Base-by-base conservation (phyloP, 1,284 basidiomycete genomes). In the Rhizoctonia solani region DNA sequence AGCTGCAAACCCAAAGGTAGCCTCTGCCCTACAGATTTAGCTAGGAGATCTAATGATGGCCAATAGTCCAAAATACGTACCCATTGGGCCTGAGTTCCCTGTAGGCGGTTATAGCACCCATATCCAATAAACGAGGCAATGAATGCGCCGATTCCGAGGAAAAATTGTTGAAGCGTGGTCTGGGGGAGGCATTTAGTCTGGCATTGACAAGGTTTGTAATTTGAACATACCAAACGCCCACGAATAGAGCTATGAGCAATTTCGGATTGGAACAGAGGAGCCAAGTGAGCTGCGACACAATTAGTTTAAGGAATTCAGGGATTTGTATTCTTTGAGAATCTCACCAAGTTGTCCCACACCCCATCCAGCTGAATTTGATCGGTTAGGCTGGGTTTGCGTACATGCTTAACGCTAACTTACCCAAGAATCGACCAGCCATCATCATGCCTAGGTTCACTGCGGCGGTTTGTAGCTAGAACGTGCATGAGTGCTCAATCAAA, bases 221-320 rank as follows among this genome's bases (percentile, higher is more conserved):
- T 34, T 13, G 23, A 21, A 4, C 56, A 23, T 39, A 61, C 56
- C 42, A 87, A 77, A 32, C 83, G 77, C 19, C 86, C 87, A 29
- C 86, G 80, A 59, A 85, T 85, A 72, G 83, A 83, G 0, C 85
- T 85, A 69, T 86, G 85, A 1, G 85, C 84, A 66, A 87, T 86
- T 75, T 87, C 55, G 19, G 76, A 76, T 69, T 80, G 78, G 74
- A 87, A 88, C 3, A 87, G 74, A 13, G 85, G 85, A 0, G 84
- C 84, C 23, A 87, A 76, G 72, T 85, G 81, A 0, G 83, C 80
- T 59, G 85, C 78, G 71, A 83, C 81, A 1, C 66, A 81, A 80
- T 23, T 77, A 77, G 69, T 81, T 72, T 30, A 34, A 34, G 11
- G 32, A 34, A 34, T 4, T 77, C 78, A 49, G 46, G 11, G 29